Percentiles rank a stretch among this genome's conserved stretches.
phyloP scores from a whole-genome alignment of 2,329 filamentous ascomycete genomes.

The Helminthosporium solani region DNA sequence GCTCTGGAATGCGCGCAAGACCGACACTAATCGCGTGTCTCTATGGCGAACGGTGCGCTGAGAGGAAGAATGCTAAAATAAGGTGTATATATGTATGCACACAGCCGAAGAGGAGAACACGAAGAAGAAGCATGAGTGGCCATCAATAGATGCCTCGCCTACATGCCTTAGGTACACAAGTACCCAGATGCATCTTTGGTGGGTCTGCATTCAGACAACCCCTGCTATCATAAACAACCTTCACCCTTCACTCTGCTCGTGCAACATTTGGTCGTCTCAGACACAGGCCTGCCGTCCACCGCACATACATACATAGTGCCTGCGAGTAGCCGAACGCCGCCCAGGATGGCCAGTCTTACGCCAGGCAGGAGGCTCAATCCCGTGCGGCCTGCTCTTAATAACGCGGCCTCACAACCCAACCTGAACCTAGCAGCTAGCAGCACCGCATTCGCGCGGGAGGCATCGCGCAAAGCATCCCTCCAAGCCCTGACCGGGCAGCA shows the following conservation, averaged over 20 bases:
- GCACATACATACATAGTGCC: no score
- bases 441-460: constrained; percentile 49
- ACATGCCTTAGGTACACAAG: no score
- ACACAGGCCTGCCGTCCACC: no score
- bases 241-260: constrained; percentile 8
- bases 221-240: constrained; percentile 8
- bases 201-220: not conserved
- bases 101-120: no score
- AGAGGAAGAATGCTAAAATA: no score
- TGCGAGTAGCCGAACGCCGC: constrained; percentile 15
- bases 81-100: no score
- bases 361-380: constrained; percentile 44
- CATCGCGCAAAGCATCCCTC: constrained; percentile 65
- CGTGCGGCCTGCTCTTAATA: constrained; percentile 44
- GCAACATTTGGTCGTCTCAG: constrained; percentile 8
- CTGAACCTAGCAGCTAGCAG: constrained; percentile 43
- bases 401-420: constrained; percentile 47
- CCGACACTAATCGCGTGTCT: no score
- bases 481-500: constrained; percentile 62
- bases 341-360: constrained; percentile 46
- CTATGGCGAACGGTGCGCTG: no score
- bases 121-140: no score
- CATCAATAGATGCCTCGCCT: not conserved
- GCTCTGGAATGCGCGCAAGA: no score
- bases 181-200: not conserved